These are phyloP conservation scores for Acephala macrosclerotiorum DNA, from an alignment of 2,329 filamentous ascomycete genomes.

Conservation along the genomic window DNA sequence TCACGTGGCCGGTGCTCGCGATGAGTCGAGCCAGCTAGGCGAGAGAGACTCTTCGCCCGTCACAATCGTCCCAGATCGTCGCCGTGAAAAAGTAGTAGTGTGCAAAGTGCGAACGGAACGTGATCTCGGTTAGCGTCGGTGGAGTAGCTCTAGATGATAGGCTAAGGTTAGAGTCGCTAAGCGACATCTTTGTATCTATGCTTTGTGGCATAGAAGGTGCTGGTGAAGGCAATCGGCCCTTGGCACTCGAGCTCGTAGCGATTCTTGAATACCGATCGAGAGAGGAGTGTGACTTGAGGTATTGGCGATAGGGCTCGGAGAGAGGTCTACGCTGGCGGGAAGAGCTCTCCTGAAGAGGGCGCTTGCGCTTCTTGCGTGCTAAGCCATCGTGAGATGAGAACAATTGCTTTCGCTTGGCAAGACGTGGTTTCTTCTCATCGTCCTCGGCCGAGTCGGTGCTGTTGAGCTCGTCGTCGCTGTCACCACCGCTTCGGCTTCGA, in stretches of 20 bases:
- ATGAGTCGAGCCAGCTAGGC: conserved; percentile 26
- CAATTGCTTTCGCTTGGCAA: conserved; percentile 29
- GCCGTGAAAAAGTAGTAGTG: conserved; percentile 29
- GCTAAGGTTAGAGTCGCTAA: conserved; percentile 14
- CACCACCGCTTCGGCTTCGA: conserved; percentile 18
- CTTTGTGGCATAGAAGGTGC: conserved; percentile 24
- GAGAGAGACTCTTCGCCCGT: conserved; percentile 27
- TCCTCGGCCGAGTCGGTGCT: conserved; percentile 16
- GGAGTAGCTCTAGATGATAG: conserved; percentile 27
- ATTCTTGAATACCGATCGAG: conserved; percentile 11
- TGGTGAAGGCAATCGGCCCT: conserved; percentile 23
- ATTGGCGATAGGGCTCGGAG: conserved; percentile 10
- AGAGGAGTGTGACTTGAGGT: conserved; percentile 8
- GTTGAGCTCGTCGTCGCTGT: conserved; percentile 27
- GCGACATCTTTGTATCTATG: conserved; percentile 25
- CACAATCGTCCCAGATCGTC: conserved; percentile 19
- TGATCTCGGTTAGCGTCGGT: too few species aligned
- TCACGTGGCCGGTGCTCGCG: conserved; percentile 17
- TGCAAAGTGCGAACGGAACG: conserved; percentile 26
- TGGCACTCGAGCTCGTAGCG: conserved; percentile 11
- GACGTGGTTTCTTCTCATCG: conserved; percentile 24
- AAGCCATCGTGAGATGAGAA: conserved; percentile 20
- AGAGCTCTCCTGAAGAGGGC: conserved; percentile 15
- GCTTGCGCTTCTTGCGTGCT: conserved; percentile 16
- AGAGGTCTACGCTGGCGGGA: conserved; percentile 5